Conservation (phyloP, 768 basidiomycete genomes). For the Boletus rubroflammeus region DNA sequence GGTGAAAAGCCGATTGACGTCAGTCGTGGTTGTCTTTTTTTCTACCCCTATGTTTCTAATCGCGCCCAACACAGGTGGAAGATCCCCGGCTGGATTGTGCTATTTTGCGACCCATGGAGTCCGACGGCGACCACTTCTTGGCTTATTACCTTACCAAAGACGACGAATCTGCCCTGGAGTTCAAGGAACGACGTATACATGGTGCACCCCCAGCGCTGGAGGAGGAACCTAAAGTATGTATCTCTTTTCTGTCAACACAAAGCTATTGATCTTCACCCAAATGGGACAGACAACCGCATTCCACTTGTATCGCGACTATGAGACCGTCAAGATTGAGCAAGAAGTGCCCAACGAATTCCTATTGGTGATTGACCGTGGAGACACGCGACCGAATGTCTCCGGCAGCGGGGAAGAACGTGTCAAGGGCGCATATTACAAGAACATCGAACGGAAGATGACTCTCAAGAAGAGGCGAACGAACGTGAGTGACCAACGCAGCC, state of each 20-base stretch:
- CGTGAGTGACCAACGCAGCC: constrained; percentile 41
- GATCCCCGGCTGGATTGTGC: constrained; percentile 84
- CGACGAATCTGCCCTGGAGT: constrained; percentile 62
- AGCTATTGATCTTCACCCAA: neutral
- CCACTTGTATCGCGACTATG: constrained; percentile 79
- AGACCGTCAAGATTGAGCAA: constrained; percentile 82
- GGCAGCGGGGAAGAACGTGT: constrained; percentile 38
- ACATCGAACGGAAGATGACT: constrained; percentile 84
- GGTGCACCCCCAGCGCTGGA: constrained; percentile 44
- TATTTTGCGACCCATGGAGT: constrained; percentile 82
- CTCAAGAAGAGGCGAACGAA: constrained; percentile 82
- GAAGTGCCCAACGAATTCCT: constrained; percentile 84
- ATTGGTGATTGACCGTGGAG: constrained; percentile 66
- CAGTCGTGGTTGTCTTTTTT: constrained; percentile 19
- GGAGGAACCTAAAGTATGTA: constrained; percentile 53
- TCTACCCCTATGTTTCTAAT: neutral
- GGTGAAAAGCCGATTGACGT: constrained; percentile 76
- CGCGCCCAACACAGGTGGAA: constrained; percentile 44
- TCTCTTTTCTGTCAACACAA: neutral
- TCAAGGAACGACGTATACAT: constrained; percentile 54
- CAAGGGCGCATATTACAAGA: constrained; percentile 85
- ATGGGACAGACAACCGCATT: constrained; percentile 59
- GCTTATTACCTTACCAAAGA: constrained; percentile 80
- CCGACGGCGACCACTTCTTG: constrained; percentile 84
- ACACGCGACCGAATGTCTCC: constrained; percentile 35